Evolutionary conservation across 768 basidiomycete genomes (phyloP), one percentile per base, ranked within the genome.

Genomic region (Collybia sp.): DNA sequence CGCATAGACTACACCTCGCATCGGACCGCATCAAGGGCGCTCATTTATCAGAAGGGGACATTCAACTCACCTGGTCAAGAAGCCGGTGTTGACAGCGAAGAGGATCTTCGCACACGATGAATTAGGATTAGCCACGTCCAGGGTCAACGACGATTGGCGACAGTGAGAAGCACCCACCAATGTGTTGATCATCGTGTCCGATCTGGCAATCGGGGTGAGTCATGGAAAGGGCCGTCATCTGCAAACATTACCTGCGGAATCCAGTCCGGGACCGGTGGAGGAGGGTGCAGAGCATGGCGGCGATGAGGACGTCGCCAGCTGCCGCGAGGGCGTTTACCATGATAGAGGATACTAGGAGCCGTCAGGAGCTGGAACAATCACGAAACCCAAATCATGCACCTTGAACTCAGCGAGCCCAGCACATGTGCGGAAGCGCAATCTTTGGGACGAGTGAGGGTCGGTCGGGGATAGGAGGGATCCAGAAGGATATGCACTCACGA

Each of bases 151-250:
- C 25, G 8, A 25, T 25, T 19, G 20, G 33, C 32, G 15, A 9
- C 43, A 43, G 19, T 13, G 11, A 6, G 45, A 46, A 17, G 18
- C 19, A 48, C 66, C 12, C 47, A 69, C 70, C 45, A 78, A 48
- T 46, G 68, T 73, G 46, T 61, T 69, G 53, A 78, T 74, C 62
- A 77, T 66, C 2, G 68, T 71, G 37, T 77, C 72, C 6, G 76
- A 76, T 49, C 69, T 70, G 25, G 11, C 32, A 25, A 47, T n/a
- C 36, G 4, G 10, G 36, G 3, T 40, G 34, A 52, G 46, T 31
- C 4, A 41, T 31, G 42, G n/a, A 31, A 3, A 2, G 33, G 11
- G 5, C 20, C 15, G 17, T 17, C 33, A 37, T 30, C 31, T 9
- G 40, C 10, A 8, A 25, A 16, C 44, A 59, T 10, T 50, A 69